Conservation (phyloP, 2,329 filamentous ascomycete species). For the Pseudopyricularia cyperi region DNA sequence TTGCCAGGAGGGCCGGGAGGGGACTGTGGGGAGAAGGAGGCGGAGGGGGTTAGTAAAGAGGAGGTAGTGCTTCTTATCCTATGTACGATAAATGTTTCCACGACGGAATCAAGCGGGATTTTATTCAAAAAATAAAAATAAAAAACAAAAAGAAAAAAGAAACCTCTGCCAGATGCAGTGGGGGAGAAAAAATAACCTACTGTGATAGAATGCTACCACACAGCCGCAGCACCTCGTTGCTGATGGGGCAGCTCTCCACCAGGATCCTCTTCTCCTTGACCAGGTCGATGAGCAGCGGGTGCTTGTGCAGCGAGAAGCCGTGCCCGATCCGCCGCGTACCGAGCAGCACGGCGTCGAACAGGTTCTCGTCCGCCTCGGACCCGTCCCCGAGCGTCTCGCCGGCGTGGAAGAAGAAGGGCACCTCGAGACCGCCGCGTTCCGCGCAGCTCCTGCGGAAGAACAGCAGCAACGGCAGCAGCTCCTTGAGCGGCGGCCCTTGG, state of each 20-base stretch:
- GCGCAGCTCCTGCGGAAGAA: slow-evolving; percentile 86
- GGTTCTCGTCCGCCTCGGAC: slow-evolving; percentile 61
- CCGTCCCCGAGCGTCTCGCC: slow-evolving; percentile 74
- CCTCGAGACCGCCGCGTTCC: slow-evolving; percentile 58
- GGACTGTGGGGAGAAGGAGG: slow-evolving; percentile 23
- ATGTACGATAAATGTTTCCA: not conserved
- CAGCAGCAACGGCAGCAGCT: slow-evolving; percentile 73
- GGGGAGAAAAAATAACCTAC: not conserved
- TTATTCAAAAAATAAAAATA: not conserved
- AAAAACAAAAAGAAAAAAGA: not conserved
- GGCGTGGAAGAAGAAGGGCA: slow-evolving; percentile 94
- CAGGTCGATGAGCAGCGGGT: slow-evolving; percentile 78
- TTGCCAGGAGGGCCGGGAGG: slow-evolving; percentile 69
- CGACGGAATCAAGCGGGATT: not conserved
- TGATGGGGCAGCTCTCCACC: slow-evolving; percentile 82
- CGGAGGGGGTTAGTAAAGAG: slow-evolving; percentile 32
- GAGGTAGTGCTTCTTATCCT: no score
- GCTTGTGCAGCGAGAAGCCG: slow-evolving; percentile 78
- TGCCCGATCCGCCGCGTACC: slow-evolving; percentile 85
- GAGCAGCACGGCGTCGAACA: slow-evolving; percentile 80
- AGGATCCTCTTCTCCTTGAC: slow-evolving; percentile 81
- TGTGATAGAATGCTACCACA: slow-evolving; percentile 12
- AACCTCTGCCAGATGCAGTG: no score
- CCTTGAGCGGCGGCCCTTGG: slow-evolving; percentile 57
- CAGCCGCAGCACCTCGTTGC: slow-evolving; percentile 50